Conservation (phyloP, 768 basidiomycete species). For the Tylopilus vinaceipallidus region DNA sequence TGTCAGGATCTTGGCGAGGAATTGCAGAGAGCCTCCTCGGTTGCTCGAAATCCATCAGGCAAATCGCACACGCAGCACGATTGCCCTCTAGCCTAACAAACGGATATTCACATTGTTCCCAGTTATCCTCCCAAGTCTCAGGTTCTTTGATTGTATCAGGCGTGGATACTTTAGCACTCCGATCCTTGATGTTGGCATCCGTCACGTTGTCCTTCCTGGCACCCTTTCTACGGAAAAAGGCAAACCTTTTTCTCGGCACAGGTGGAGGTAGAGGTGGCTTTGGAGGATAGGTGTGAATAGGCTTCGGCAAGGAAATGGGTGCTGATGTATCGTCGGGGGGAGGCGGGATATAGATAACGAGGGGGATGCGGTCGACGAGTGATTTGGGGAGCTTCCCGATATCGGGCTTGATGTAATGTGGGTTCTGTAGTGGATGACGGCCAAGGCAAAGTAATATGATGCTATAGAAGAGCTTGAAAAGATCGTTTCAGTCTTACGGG, state of each 20-base stretch:
- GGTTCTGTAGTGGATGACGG: slow-evolving; percentile 75
- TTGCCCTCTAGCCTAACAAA: slow-evolving; percentile 82
- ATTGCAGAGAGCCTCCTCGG: slow-evolving; percentile 42
- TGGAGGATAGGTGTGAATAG: slow-evolving; percentile 64
- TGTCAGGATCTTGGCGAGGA: slow-evolving; percentile 31
- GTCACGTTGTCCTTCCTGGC: slow-evolving; percentile 24
- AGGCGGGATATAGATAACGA: slow-evolving; percentile 83
- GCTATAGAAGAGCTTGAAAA: slow-evolving; percentile 68
- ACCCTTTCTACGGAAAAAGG: slow-evolving; percentile 42
- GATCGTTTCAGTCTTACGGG: slow-evolving; percentile 5
- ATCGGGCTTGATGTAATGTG: slow-evolving; percentile 72
- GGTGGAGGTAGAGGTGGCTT: slow-evolving; percentile 33
- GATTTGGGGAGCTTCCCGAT: slow-evolving; percentile 71
- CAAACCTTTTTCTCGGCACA: slow-evolving; percentile 46
- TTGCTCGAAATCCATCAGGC: slow-evolving; percentile 82
- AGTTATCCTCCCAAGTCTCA: slow-evolving; percentile 71
- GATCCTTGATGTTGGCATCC: slow-evolving; percentile 17
- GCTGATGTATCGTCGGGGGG: slow-evolving; percentile 51
- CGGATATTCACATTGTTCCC: slow-evolving; percentile 75
- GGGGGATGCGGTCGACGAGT: slow-evolving; percentile 74
- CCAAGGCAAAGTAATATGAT: slow-evolving; percentile 77
- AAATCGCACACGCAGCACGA: slow-evolving; percentile 82
- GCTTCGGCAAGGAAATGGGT: slow-evolving; percentile 43
- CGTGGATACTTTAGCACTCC: slow-evolving; percentile 6
- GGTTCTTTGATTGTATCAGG: slow-evolving; percentile 29